phyloP scores from a whole-genome alignment of 148 eudicot species.

The Arctostaphylos glauca region DNA sequence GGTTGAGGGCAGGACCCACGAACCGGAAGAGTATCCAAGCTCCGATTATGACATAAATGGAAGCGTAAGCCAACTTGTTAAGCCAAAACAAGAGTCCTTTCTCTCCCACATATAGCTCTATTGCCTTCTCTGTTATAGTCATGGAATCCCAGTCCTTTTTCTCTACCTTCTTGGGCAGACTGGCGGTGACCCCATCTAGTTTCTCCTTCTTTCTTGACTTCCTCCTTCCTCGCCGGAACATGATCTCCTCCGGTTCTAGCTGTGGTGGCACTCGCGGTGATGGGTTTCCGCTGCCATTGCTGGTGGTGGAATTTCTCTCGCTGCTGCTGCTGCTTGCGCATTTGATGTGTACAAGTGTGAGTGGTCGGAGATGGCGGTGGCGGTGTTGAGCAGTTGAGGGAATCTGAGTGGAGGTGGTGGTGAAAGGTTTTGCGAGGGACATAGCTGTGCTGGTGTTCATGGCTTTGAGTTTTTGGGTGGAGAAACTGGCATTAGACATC shows the following conservation, averaged over 20 bases:
- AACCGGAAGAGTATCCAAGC: slow-evolving; percentile 84
- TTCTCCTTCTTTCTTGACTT: slow-evolving; percentile 26
- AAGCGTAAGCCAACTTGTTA: slow-evolving; percentile 87
- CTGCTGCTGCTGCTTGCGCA: slow-evolving; percentile 16
- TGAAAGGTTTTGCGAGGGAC: slow-evolving; percentile 25
- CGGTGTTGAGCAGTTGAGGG: not conserved
- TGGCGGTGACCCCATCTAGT: not conserved
- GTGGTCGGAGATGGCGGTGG: slow-evolving; percentile 15
- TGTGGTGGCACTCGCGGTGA: slow-evolving; percentile 20
- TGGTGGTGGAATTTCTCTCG: slow-evolving; percentile 15
- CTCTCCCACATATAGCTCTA: slow-evolving; percentile 75
- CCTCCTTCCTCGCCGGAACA: slow-evolving; percentile 50
- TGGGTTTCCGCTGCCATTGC: slow-evolving; percentile 8
- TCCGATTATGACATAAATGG: slow-evolving; percentile 65
- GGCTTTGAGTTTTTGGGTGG: not conserved
- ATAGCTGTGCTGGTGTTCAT: slow-evolving; percentile 26
- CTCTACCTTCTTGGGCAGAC: slow-evolving; percentile 7
- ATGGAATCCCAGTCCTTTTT: slow-evolving; percentile 72
- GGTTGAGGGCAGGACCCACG: slow-evolving; percentile 75
- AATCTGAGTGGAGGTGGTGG: slow-evolving; percentile 17
- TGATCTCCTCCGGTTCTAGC: slow-evolving; percentile 30
- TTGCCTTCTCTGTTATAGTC: slow-evolving; percentile 54
- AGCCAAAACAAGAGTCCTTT: slow-evolving; percentile 76
- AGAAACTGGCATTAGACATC: not conserved
- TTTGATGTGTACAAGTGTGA: slow-evolving; percentile 13